Evolutionary conservation across 495 filamentous ascomycete species (phyloP), one percentile per base, ranked within the genome.

Genomic region (Annulohypoxylon moriforme): DNA sequence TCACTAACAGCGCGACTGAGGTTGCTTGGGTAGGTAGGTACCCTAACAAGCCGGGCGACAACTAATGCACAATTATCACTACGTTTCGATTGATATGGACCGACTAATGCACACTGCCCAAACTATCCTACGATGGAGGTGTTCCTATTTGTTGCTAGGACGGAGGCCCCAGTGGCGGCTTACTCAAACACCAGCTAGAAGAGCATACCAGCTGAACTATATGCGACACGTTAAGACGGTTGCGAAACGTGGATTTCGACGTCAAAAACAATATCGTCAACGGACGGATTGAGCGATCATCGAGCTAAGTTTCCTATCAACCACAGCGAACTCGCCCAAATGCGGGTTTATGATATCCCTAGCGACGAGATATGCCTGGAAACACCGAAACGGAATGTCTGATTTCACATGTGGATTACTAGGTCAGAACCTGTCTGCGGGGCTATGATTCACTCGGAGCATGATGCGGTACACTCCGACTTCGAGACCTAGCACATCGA

Each of bases 1-100:
- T 6, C 20, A 27, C 38, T 31, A 14, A 1, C 40, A 38, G 33
- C 14, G 27, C 24, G 14, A 18, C 13, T 5, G 14, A 40, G 36
- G 36, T 40, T 40, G 10, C 7, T 42, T n/a, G 29, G 2, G 4
- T 57, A 36, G n/a, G n/a, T n/a, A n/a, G n/a, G n/a, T n/a, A 6
- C 16, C 38, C 60, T 38, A 63, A 38, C 60, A n/a, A 27, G 16
- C 14, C 44, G 60, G 60, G 60, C 60, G 29, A 63, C 1, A 11
- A 16, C 16, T 29, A 24, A 52, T 63, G 60, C 60, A 52, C 9
- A n/a, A 20, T n/a, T 34, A 34, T 34, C 27, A 34, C 16, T 36
- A 0, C 18, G 14, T 36, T 29, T 14, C 31, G 52, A 29, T 56
- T 34, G 29, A 34, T 29, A 34, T 56, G 16, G 7, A 18, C 16